A percentile compares a stretch with the other conserved stretches of the same genome.
Evolutionary conservation across 345 rosid species (phyloP).

Genomic region (Linum trigynum): DNA sequence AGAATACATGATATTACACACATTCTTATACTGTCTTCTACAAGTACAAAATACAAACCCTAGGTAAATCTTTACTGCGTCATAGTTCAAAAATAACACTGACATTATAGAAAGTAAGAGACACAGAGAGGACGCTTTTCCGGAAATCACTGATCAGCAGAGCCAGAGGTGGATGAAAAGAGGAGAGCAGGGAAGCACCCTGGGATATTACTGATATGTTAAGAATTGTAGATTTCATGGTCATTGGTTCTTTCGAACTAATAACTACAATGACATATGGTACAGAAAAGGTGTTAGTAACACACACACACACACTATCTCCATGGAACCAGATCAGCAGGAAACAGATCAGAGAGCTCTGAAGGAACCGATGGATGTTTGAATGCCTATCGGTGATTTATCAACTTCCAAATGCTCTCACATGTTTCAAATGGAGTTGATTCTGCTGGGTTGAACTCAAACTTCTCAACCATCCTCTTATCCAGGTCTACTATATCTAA

Average conservation of each 20-base stretch:
- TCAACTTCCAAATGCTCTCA: conserved; percentile 64
- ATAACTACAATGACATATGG: background rate
- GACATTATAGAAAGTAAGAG: background rate
- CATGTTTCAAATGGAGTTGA: conserved; percentile 41
- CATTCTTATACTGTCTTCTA: too few relatives aligned
- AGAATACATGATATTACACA: background rate
- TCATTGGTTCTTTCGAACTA: background rate
- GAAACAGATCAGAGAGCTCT: too few relatives aligned
- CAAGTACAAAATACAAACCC: background rate
- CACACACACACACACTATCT: background rate
- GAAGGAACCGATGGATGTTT: background rate
- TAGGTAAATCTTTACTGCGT: background rate
- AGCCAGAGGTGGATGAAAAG: background rate
- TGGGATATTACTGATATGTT: background rate
- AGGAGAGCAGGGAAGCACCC: background rate
- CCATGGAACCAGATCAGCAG: background rate
- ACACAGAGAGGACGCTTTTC: too few relatives aligned
- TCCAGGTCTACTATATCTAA: conserved; percentile 65
- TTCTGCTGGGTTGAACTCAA: conserved; percentile 42
- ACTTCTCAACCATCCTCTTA: conserved; percentile 46
- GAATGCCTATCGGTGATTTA: conserved; percentile 29
- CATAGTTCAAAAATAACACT: background rate
- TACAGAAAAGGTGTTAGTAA: background rate
- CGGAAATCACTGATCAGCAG: too few relatives aligned
- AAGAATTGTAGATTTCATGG: background rate